These are phyloP conservation scores for Neurospora sp. DNA, from an alignment of 495 filamentous ascomycete species.

Conservation along the genomic window DNA sequence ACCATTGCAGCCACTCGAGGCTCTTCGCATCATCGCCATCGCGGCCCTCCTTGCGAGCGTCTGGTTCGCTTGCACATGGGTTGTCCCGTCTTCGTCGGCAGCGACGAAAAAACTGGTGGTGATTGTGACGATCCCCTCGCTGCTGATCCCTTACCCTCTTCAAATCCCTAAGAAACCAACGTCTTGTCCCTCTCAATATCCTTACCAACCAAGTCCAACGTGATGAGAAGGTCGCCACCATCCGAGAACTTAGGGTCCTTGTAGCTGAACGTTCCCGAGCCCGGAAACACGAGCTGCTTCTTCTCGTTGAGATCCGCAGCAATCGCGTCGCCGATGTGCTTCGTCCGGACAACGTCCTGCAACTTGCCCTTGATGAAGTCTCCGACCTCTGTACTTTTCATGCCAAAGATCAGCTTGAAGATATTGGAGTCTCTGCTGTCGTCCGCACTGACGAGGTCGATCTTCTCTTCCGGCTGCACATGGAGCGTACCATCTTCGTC, in stretches of 20 bases:
- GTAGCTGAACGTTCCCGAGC: background rate
- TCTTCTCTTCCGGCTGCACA: background rate
- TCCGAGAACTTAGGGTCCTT: background rate
- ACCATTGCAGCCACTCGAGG: too few relatives aligned
- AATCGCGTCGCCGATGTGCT: background rate
- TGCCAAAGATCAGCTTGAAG: background rate
- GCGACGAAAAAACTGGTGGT: too few relatives aligned
- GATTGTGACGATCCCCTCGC: too few relatives aligned
- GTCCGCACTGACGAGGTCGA: background rate
- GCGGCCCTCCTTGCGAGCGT: too few relatives aligned
- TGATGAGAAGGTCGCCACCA: background rate
- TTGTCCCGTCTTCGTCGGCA: too few relatives aligned
- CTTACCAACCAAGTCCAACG: background rate
- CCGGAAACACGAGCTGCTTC: background rate
- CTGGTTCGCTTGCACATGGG: too few relatives aligned
- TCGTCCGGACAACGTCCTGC: background rate
- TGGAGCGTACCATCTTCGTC: background rate
- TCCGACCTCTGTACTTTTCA: background rate
- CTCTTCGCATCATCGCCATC: too few relatives aligned
- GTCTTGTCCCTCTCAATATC: background rate
- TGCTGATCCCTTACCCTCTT: too few relatives aligned
- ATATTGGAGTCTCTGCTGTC: background rate
- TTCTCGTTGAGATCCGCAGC: background rate
- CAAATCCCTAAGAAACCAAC: background rate
- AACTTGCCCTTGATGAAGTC: background rate